Evolutionary conservation across 345 rosid species (phyloP).

Genomic region (Rubroshorea leprosula): DNA sequence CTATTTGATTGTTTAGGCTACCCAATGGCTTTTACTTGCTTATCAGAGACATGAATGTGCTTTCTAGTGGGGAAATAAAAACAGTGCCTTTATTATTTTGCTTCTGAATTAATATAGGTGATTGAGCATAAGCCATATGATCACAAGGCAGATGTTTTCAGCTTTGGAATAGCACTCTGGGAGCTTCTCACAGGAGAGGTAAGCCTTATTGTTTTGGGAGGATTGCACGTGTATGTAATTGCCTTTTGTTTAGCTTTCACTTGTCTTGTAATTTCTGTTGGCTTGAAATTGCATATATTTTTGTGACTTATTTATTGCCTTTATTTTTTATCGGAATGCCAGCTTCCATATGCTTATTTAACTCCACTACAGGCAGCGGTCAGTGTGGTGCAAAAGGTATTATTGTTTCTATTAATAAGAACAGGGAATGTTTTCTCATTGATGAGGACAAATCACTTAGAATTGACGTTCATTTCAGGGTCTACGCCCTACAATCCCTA

Average conservation of each 20-base stretch:
- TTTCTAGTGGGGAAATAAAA: too few relatives aligned
- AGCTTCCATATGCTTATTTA: slow-evolving; percentile 72
- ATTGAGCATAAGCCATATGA: slow-evolving; percentile 90
- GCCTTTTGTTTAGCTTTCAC: not conserved
- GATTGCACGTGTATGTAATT: not conserved
- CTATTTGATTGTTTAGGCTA: too few relatives aligned
- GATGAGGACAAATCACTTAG: not conserved
- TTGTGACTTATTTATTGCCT: not conserved
- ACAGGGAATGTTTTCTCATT: not conserved
- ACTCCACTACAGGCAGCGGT: slow-evolving; percentile 94
- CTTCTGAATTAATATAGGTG: slow-evolving; percentile 52
- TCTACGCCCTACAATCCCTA: slow-evolving; percentile 77
- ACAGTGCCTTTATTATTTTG: too few relatives aligned
- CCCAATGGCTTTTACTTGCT: too few relatives aligned
- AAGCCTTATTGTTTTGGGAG: slow-evolving; percentile 21
- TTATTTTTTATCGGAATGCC: slow-evolving; percentile 19
- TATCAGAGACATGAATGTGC: too few relatives aligned
- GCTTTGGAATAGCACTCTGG: slow-evolving; percentile 84
- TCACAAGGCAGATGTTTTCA: slow-evolving; percentile 88
- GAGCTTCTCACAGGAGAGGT: slow-evolving; percentile 94
- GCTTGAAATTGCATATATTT: slow-evolving; percentile 1
- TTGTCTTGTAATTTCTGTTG: too few relatives aligned
- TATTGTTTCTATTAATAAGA: not conserved
- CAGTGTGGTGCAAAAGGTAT: slow-evolving; percentile 90
- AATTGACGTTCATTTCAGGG: slow-evolving; percentile 29